Evolutionary conservation across 257 asterid species (phyloP).

Genomic region (Thymus quinquecostatus): DNA sequence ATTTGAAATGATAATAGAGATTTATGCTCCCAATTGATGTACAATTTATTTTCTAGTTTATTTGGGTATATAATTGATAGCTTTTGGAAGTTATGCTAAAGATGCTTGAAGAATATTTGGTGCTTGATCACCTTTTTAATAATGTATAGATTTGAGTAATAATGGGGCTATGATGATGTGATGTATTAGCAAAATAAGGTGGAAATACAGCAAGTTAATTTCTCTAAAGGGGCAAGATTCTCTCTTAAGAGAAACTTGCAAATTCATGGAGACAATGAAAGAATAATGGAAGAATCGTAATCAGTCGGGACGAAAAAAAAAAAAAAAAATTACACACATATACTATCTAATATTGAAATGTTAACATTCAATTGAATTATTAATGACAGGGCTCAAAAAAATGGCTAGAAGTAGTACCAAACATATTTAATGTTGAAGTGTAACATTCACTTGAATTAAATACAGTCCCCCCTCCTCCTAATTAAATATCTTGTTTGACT

Average conservation of each 20-base stretch:
- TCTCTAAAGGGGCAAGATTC: constrained; percentile 15
- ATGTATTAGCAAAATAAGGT: constrained; percentile 22
- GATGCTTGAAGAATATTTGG: constrained; percentile 25
- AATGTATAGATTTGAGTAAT: constrained; percentile 40
- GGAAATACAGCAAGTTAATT: constrained; percentile 34
- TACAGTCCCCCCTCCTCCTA: too few species aligned
- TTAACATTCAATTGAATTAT: too few species aligned
- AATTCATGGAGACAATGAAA: constrained; percentile 29
- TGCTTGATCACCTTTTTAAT: constrained; percentile 19
- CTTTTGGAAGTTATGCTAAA: constrained; percentile 30
- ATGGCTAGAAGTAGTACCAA: too few species aligned
- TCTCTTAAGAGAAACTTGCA: background rate
- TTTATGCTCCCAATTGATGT: too few species aligned
- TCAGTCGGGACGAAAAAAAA: too few species aligned
- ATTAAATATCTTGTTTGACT: too few species aligned
- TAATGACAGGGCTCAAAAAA: too few species aligned
- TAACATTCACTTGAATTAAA: too few species aligned
- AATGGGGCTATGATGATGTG: constrained; percentile 45
- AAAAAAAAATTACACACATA: too few species aligned
- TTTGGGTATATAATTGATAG: background rate
- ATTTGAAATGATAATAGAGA: background rate
- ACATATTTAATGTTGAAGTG: too few species aligned
- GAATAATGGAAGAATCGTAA: too few species aligned
- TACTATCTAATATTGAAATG: too few species aligned
- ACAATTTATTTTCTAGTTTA: background rate